A percentile compares a stretch with the other conserved stretches of the same genome.
phyloP scores from a whole-genome alignment of 2,329 filamentous ascomycete genomes.

The Colletotrichum filicis region DNA sequence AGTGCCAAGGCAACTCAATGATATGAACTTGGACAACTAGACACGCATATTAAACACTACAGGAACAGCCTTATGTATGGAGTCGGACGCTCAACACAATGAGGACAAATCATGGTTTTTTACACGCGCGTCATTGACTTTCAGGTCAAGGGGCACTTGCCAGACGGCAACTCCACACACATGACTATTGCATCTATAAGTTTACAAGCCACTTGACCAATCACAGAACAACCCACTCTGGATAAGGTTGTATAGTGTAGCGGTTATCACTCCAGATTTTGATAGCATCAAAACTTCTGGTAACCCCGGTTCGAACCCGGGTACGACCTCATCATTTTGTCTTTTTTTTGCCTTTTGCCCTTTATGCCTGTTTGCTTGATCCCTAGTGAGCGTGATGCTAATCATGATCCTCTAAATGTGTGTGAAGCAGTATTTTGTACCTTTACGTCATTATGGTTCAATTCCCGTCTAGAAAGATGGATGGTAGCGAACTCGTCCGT shows the following conservation, averaged over 20 bases:
- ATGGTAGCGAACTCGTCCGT: too few relatives aligned
- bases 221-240: background rate
- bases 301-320: constrained; percentile 36
- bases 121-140: background rate
- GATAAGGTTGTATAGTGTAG: constrained; percentile 30
- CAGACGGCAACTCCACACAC: background rate
- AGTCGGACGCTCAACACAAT: background rate
- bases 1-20: background rate
- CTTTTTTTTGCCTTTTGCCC: too few relatives aligned
- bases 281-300: constrained; percentile 16
- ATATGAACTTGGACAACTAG: background rate
- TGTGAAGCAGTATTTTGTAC: too few relatives aligned
- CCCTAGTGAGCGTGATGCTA: too few relatives aligned
- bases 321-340: constrained; percentile 4
- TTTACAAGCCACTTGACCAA: background rate
- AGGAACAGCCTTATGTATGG: background rate
- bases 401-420: too few relatives aligned
- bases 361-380: too few relatives aligned
- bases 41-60: background rate
- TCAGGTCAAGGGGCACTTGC: background rate
- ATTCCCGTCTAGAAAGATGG: too few relatives aligned
- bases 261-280: constrained; percentile 36
- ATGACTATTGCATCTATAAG: accelerated
- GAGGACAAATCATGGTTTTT: background rate
- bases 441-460: too few relatives aligned